Conservation (phyloP, 1,284 basidiomycete genomes). For the Neotropicomus parvogracilis region DNA sequence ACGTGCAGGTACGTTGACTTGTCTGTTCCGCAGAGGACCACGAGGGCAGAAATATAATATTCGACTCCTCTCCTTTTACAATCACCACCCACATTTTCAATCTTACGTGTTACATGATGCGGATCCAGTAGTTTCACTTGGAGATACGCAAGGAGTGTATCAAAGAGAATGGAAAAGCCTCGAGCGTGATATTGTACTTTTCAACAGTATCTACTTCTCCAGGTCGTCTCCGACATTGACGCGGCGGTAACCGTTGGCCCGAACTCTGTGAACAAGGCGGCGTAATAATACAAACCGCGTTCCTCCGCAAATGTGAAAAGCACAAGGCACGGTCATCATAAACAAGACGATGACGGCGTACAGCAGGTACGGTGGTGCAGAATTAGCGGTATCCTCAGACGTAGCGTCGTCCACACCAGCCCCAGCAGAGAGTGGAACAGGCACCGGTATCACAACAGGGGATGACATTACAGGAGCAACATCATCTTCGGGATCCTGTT, state of each 20-base stretch:
- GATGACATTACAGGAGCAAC: constrained; percentile 7
- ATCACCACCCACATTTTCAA: too few species aligned
- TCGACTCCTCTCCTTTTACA: too few species aligned
- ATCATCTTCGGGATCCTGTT: constrained; percentile 33
- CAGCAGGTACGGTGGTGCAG: constrained; percentile 33
- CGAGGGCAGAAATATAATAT: too few species aligned
- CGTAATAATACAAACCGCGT: constrained; percentile 37
- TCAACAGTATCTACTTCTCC: constrained; percentile 36
- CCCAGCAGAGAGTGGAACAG: neutral
- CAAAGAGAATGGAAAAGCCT: neutral
- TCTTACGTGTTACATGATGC: too few species aligned
- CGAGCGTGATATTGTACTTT: neutral
- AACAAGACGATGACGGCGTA: constrained; percentile 44
- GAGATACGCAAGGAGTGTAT: too few species aligned
- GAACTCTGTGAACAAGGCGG: constrained; percentile 36
- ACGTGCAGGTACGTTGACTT: too few species aligned
- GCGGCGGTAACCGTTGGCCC: constrained; percentile 43
- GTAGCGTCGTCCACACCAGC: constrained; percentile 1
- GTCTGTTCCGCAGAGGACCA: too few species aligned
- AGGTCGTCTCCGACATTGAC: constrained; percentile 45
- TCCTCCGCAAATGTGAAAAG: constrained; percentile 58
- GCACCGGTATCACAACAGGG: neutral
- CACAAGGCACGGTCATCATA: constrained; percentile 45
- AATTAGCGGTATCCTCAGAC: constrained; percentile 20
- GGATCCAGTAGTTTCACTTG: too few species aligned